Base-by-base conservation (phyloP, 2,329 filamentous ascomycete species). In the Dactylellina cionopaga region DNA sequence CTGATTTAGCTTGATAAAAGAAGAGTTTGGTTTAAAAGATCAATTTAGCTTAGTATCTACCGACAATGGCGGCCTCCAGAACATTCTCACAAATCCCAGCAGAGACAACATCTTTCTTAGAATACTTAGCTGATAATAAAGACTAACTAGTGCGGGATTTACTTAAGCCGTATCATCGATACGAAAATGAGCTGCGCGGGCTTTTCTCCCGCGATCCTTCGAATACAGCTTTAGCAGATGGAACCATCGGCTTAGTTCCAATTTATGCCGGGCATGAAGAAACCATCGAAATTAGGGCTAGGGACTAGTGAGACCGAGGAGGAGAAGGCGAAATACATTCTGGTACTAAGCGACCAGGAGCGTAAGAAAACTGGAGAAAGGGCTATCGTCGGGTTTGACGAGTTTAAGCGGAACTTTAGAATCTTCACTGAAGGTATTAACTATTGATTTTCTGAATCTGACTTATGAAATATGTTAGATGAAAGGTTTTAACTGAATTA, bases 371-470 rank as follows among this genome's bases (percentile, higher is more conserved):
- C 86, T 78, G 89, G 86, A 3, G 85, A 88, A 0, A 86, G 86
- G 1, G 91, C 92, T 2, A 85, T 90, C 2, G 91, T 92, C 0
- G 79, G 83, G 5, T 78, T 94, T 46, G 83, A 85, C 47, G 87
- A 91, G 25, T 96, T 95, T 76, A 87, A 88, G 78, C 85, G 86
- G 49, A 94, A 95, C 80, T 94, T 96, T 80, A 86, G 86, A 68
- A 79, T 95, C 69, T 96, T 96, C 78, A 92, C 89, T 0, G 92
- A 96, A 80, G 89, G 87, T 1, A 89, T 15, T 17, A 17, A 15
- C 10, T 19, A n/a, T n/a, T n/a, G n/a, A n/a, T n/a, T n/a, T n/a
- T n/a, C n/a, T n/a, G n/a, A n/a, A n/a, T n/a, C n/a, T n/a, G n/a
- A n/a, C n/a, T n/a, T n/a, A n/a, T n/a, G n/a, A n/a, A n/a, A n/a